A percentile compares a stretch with the other conserved stretches of the same genome.
Conservation (phyloP, 2,329 filamentous ascomycete species). For the Hymenoscyphus linearis region DNA sequence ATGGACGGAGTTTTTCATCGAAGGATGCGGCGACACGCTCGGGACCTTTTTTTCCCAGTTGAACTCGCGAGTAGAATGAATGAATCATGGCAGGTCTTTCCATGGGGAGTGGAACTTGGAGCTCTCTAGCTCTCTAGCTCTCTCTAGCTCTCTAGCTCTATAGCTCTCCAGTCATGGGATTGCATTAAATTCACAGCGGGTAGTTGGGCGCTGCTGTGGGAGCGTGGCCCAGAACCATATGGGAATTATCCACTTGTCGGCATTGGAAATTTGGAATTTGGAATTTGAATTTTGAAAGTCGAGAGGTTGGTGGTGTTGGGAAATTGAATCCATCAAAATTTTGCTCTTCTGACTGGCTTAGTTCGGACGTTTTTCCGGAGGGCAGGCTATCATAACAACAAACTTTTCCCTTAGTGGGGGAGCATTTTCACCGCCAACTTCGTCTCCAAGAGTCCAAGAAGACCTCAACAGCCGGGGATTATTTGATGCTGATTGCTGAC, state of each 20-base stretch:
- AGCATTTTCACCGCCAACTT: background rate
- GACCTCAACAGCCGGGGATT: background rate
- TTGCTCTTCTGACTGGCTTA: background rate
- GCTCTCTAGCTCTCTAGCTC: too few species aligned
- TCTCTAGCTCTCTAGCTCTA: too few species aligned
- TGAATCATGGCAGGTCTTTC: background rate
- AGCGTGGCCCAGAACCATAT: background rate
- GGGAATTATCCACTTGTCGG: background rate
- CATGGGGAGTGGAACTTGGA: background rate
- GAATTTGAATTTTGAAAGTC: background rate
- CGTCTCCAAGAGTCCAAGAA: background rate
- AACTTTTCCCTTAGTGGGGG: background rate
- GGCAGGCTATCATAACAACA: background rate
- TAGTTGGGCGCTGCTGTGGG: background rate
- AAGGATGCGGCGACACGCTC: slow-evolving; percentile 12
- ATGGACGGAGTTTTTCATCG: background rate
- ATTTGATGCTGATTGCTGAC: background rate
- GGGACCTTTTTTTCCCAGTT: slow-evolving; percentile 1
- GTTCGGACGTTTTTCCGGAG: background rate
- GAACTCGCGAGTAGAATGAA: background rate
- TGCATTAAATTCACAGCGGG: background rate
- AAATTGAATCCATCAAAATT: background rate
- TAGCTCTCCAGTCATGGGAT: background rate
- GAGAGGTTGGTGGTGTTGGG: background rate
- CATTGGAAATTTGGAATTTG: too few species aligned